Base-by-base conservation (phyloP, 2,329 filamentous ascomycete genomes). In the Aureobasidium melanogenum region DNA sequence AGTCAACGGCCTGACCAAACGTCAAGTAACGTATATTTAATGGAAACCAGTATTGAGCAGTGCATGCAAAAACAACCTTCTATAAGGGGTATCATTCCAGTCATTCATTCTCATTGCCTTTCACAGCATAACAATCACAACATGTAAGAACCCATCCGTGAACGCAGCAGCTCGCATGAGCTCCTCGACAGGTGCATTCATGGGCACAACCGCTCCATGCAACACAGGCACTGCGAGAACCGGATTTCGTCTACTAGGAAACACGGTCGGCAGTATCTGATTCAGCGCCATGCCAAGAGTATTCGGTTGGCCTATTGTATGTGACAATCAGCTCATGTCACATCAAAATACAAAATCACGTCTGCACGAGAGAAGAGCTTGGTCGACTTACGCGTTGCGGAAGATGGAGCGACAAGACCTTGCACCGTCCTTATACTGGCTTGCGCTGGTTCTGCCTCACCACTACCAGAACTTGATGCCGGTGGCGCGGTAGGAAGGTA, bases 141-240 rank as follows among this genome's bases (percentile, higher is more conserved):
- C 75, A 73, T 91, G 90, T 28, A 96, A 74, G 88, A 92, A 99
- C 0, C 94, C 94, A 75, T 99, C 94, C 0, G 91, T 86, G 77
- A 97, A 97, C 1, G 90, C 85, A 4, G 89, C 88, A 69, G 88
- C 88, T 61, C 86, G 82, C 75, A 94, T 88, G 62, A 99, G 73
- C 50, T 97, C 93, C 69, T 91, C 88, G 19, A 99, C 74, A 26
- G 86, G 86, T 1, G 91, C 88, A 63, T 79, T 76, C 77, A 97
- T 88, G 0, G 94, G 93, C 62, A 96, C 83, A 0, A 85, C 82
- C 1, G 87, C 89, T 0, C 94, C 94, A 76, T 99, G 94, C 68
- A 97, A 75, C 7, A 97, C 82, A 1, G 89, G 88, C 62, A 88
- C 87, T 1, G 93, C 94, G 52, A 96, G 81, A 12, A 97, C 84